Evolutionary conservation across 2,329 filamentous ascomycete species (phyloP).

Genomic region (Sporothrix brunneoviolacea): DNA sequence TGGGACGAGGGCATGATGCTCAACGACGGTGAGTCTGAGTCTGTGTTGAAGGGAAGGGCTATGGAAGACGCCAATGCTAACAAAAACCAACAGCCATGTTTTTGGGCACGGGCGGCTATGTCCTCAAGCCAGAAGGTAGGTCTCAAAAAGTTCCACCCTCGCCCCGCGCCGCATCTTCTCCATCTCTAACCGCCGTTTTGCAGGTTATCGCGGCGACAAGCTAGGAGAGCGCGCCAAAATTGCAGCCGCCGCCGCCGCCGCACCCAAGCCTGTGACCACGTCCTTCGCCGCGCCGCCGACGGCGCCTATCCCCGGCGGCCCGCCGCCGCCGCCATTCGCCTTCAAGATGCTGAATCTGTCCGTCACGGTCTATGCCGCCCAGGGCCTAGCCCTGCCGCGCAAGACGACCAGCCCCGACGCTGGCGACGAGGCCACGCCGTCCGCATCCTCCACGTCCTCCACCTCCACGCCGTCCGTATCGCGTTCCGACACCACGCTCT

Average conservation of each 20-base stretch:
- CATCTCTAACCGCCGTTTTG: neutral
- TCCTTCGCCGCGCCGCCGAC: constrained; percentile 11
- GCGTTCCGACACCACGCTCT: too few species aligned
- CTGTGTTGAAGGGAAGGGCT: constrained; percentile 31
- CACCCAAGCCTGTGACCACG: constrained; percentile 12
- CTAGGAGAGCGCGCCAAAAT: neutral
- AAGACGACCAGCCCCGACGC: neutral
- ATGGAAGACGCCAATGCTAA: neutral
- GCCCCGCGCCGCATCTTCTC: too few species aligned
- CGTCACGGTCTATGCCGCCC: constrained; percentile 69
- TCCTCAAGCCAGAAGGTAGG: constrained; percentile 70
- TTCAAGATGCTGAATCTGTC: constrained; percentile 60
- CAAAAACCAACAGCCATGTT: constrained; percentile 17
- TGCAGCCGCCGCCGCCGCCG: constrained; percentile 16
- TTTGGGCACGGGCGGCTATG: constrained; percentile 71
- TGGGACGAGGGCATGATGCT: constrained; percentile 93
- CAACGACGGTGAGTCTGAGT: constrained; percentile 91
- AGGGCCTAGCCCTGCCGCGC: constrained; percentile 62
- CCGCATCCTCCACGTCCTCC: too few species aligned
- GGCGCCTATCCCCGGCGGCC: neutral
- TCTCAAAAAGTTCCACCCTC: neutral
- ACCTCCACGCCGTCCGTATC: too few species aligned
- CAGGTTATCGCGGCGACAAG: constrained; percentile 34
- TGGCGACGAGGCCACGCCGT: neutral
- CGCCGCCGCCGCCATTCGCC: constrained; percentile 28